Evolutionary conservation across 345 rosid species (phyloP).

Genomic region (Reutealis trisperma): DNA sequence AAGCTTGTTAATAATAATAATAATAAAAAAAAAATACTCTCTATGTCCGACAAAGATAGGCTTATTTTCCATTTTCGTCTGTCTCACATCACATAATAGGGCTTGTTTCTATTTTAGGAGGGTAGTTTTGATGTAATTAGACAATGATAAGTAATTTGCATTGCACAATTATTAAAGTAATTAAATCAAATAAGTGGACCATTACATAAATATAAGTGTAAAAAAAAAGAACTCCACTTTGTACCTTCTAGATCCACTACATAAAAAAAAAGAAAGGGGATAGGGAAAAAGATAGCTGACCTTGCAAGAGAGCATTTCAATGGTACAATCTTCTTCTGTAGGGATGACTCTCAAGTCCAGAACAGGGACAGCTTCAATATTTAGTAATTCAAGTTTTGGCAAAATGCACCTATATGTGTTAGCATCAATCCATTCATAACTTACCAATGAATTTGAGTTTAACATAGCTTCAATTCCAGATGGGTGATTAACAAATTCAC

Average conservation of each 20-base stretch:
- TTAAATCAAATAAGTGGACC: no score
- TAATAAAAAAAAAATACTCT: no score
- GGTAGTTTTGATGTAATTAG: no score
- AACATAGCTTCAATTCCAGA: constrained; percentile 68
- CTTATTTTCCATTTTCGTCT: no score
- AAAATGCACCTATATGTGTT: constrained; percentile 73
- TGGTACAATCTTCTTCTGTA: constrained; percentile 57
- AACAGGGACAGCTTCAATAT: constrained; percentile 73
- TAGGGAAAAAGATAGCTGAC: constrained; percentile 33
- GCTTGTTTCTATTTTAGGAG: no score
- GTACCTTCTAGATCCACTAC: background rate
- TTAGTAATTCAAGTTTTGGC: constrained; percentile 61
- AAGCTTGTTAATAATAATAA: no score
- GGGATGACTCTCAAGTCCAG: constrained; percentile 67
- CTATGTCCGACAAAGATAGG: no score
- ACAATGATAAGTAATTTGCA: no score
- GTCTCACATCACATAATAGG: no score
- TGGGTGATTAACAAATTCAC: constrained; percentile 66
- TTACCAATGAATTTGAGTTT: constrained; percentile 62
- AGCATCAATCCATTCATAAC: constrained; percentile 51
- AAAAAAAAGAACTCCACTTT: background rate
- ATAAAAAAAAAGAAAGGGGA: background rate
- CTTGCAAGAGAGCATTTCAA: constrained; percentile 84
- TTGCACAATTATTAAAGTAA: no score
- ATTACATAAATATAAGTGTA: no score